These are phyloP conservation scores for Suhomyces bokatorum DNA, from an alignment of 1,139 yeast genomes.

Conservation along the genomic window DNA sequence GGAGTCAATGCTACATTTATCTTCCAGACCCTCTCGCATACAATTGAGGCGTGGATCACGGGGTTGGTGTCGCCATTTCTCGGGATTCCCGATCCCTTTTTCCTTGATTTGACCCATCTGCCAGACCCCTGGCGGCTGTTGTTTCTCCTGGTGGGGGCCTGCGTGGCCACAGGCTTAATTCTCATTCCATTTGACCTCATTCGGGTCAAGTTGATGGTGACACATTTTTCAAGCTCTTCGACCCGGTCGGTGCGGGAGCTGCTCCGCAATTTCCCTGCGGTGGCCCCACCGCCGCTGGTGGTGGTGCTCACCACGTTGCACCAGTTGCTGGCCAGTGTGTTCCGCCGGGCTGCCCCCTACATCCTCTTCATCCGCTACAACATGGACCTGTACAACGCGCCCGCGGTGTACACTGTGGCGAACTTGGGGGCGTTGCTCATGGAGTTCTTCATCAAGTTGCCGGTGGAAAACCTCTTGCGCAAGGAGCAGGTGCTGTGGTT, in stretches of 20 bases:
- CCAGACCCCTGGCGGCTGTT: slow-evolving; percentile 73
- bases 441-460: slow-evolving; percentile 76
- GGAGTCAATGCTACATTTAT: slow-evolving; percentile 86
- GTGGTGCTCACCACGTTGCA: slow-evolving; percentile 60
- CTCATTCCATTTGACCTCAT: slow-evolving; percentile 83
- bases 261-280: slow-evolving; percentile 40
- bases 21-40: slow-evolving; percentile 69
- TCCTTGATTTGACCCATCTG: slow-evolving; percentile 79
- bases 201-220: slow-evolving; percentile 72
- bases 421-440: slow-evolving; percentile 59
- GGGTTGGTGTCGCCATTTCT: slow-evolving; percentile 81
- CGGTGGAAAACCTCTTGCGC: slow-evolving; percentile 81
- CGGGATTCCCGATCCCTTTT: slow-evolving; percentile 88
- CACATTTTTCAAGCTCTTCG: slow-evolving; percentile 40
- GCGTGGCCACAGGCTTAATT: slow-evolving; percentile 71
- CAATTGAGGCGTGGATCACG: slow-evolving; percentile 89
- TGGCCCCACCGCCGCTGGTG: slow-evolving; percentile 56
- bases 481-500: slow-evolving; percentile 79
- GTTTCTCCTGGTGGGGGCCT: slow-evolving; percentile 66
- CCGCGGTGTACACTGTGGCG: slow-evolving; percentile 53
- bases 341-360: slow-evolving; percentile 74
- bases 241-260: slow-evolving; percentile 44
- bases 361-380: slow-evolving; percentile 64
- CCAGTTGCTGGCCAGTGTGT: slow-evolving; percentile 59
- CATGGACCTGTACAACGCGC: slow-evolving; percentile 68